These are phyloP conservation scores for Eucalyptus cladocalyx DNA, from an alignment of 345 rosid genomes.

Conservation along the genomic window DNA sequence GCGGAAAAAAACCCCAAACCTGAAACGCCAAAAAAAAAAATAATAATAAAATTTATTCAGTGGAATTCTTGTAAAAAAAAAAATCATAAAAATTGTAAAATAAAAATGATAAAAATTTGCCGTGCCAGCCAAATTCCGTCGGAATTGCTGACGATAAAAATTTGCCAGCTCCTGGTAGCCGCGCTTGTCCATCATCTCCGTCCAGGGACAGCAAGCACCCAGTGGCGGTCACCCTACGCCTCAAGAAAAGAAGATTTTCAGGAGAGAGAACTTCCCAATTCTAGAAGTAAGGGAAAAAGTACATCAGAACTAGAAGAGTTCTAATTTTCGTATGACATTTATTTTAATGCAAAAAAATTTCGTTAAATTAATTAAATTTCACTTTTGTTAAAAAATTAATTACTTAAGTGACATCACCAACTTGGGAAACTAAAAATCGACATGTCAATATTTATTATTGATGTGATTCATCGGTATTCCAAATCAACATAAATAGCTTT, in stretches of 20 bases:
- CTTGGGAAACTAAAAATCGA: too few species aligned
- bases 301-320: neutral
- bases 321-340: too few species aligned
- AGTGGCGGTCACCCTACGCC: too few species aligned
- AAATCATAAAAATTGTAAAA: too few species aligned
- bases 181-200: neutral
- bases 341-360: neutral
- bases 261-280: neutral
- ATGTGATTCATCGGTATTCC: fast-evolving
- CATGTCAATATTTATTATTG: too few species aligned
- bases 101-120: neutral
- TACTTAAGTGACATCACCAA: neutral
- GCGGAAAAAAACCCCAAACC: too few species aligned
- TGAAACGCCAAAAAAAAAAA: neutral
- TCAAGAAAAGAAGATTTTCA: neutral
- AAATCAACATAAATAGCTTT: neutral
- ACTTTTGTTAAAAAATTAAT: too few species aligned
- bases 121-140: neutral
- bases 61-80: neutral
- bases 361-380: too few species aligned
- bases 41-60: too few species aligned
- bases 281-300: neutral
- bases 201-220: neutral
- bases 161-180: neutral
- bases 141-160: neutral